These are phyloP conservation scores for Plantago ovata DNA, from an alignment of 257 asterid genomes.

Conservation along the genomic window DNA sequence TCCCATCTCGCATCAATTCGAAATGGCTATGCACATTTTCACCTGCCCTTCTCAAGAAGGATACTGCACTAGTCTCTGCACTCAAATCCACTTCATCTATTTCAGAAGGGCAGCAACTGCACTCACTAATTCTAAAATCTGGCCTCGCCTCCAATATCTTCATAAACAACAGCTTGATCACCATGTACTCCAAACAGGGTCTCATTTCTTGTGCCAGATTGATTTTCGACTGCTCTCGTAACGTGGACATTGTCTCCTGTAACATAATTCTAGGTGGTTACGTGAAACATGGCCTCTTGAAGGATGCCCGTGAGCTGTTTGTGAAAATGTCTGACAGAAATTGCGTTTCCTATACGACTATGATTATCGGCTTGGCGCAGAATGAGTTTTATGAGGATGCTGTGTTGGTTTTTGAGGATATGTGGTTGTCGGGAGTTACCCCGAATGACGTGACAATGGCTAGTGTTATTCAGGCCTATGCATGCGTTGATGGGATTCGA, in stretches of 20 bases:
- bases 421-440: conserved; percentile 55
- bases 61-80: no score
- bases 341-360: conserved; percentile 69
- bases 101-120: conserved; percentile 58
- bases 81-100: conserved; percentile 59
- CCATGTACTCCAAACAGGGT: conserved; percentile 70
- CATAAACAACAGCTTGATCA: conserved; percentile 73
- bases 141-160: conserved; percentile 61
- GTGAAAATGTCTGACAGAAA: conserved; percentile 66
- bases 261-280: conserved; percentile 72
- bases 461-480: conserved; percentile 55
- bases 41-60: no score
- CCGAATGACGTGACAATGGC: conserved; percentile 84
- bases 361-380: conserved; percentile 72
- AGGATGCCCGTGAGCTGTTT: conserved; percentile 61
- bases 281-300: conserved; percentile 40
- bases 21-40: conserved; percentile 37
- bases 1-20: conserved; percentile 19
- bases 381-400: conserved; percentile 46
- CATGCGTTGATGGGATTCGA: conserved; percentile 35
- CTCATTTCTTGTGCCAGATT: conserved; percentile 43
- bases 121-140: conserved; percentile 48
- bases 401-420: conserved; percentile 47
- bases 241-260: conserved; percentile 55
- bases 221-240: conserved; percentile 38